phyloP scores from a whole-genome alignment of 306 rosid genomes.

The Corylus americana region DNA sequence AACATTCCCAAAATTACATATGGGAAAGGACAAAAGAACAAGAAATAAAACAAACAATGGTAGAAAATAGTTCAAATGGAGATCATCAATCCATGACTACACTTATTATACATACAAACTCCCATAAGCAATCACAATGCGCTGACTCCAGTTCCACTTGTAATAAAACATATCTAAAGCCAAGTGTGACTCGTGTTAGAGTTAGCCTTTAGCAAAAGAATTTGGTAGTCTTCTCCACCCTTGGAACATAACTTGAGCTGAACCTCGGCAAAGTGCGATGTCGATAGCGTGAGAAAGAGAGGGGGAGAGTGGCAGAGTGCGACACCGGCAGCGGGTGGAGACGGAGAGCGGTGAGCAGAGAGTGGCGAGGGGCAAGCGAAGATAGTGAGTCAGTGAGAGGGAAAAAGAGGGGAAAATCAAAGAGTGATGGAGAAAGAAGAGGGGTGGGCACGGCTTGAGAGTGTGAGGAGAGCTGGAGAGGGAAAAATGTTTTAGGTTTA shows the following conservation, averaged over 20 bases:
- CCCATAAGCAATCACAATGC: neutral
- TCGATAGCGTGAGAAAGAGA: too few species aligned
- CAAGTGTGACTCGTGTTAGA: neutral
- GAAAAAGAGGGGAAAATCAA: too few species aligned
- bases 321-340: too few species aligned
- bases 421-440: too few species aligned
- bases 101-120: neutral
- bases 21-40: neutral
- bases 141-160: conserved; percentile 2
- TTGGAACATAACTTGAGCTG: neutral
- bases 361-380: too few species aligned
- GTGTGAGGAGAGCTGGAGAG: too few species aligned
- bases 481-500: too few species aligned
- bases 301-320: too few species aligned
- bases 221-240: neutral
- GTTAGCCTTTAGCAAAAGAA: neutral
- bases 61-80: neutral
- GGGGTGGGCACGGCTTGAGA: too few species aligned
- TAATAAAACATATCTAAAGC: neutral
- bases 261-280: neutral
- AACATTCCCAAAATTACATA: neutral
- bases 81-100: neutral
- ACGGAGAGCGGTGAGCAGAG: too few species aligned
- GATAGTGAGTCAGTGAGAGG: too few species aligned
- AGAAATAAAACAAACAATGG: neutral